Evolutionary conservation across 345 rosid species (phyloP).

Genomic region (Corchorus olitorius): DNA sequence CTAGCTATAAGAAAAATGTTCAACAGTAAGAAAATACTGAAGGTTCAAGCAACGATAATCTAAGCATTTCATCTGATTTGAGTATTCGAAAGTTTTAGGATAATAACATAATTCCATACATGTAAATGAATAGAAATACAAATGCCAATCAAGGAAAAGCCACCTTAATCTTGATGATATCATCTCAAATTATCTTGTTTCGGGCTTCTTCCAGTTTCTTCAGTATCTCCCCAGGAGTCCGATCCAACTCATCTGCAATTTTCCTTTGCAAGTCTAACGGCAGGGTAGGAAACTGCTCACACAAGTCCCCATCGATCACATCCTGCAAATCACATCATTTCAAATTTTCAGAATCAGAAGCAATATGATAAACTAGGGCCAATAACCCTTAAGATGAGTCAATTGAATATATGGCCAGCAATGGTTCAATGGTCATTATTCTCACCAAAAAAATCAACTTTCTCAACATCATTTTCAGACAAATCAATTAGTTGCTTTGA

Average conservation of each 20-base stretch:
- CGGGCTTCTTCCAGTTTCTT: conserved; percentile 96
- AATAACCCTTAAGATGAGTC: not conserved
- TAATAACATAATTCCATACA: not conserved
- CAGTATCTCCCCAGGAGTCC: conserved; percentile 93
- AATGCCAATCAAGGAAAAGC: not conserved
- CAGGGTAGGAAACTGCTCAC: conserved; percentile 94
- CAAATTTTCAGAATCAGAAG: conserved; percentile 20
- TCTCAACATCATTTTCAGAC: not conserved
- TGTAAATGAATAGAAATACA: not conserved
- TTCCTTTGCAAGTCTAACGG: conserved; percentile 86
- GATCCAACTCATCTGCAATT: conserved; percentile 93
- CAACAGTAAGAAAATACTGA: not conserved
- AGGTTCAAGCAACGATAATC: not conserved
- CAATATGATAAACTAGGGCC: not conserved
- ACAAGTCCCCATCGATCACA: conserved; percentile 95
- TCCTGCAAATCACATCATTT: conserved; percentile 53
- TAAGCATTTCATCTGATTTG: too few relatives aligned
- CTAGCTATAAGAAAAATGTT: too few relatives aligned
- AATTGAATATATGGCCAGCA: too few relatives aligned
- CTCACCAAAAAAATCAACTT: not conserved
- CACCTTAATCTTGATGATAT: conserved; percentile 16
- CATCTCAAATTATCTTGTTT: conserved; percentile 67
- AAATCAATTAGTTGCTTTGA: not conserved
- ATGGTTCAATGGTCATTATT: not conserved
- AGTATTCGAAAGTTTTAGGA: too few relatives aligned